Conservation (phyloP, 2,329 filamentous ascomycete species). For the Diaporthe australafricana region DNA sequence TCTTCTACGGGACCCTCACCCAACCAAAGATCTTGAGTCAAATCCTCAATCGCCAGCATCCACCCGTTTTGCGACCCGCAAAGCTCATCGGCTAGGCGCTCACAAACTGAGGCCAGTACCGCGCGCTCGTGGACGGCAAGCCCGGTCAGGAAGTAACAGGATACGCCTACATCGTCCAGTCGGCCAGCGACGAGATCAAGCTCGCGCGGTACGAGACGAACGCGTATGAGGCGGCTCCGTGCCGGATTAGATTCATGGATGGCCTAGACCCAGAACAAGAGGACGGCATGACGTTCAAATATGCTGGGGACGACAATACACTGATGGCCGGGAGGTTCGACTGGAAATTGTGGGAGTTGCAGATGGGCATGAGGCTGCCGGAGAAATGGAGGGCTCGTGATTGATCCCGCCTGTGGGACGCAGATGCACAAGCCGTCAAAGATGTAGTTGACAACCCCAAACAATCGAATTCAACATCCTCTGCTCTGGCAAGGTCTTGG, state of each 20-base stretch:
- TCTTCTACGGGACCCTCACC: conserved; percentile 1
- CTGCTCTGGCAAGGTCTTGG: no score
- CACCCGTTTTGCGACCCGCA: neutral
- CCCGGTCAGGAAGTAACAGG: neutral
- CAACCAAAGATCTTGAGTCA: neutral
- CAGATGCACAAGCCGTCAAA: no score
- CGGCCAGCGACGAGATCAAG: neutral
- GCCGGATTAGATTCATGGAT: neutral
- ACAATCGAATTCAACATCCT: no score
- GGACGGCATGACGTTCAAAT: neutral
- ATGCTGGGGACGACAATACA: neutral
- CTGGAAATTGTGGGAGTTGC: neutral
- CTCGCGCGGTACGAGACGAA: neutral
- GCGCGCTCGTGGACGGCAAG: neutral
- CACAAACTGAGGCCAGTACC: conserved; percentile 2
- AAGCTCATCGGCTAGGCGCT: neutral
- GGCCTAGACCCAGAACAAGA: neutral
- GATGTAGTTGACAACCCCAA: no score
- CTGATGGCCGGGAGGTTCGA: neutral
- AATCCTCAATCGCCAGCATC: neutral
- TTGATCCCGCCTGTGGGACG: neutral
- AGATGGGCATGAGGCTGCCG: neutral
- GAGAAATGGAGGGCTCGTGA: neutral
- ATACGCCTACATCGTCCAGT: neutral
- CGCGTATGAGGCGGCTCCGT: neutral